A percentile compares a stretch with the other conserved stretches of the same genome.
phyloP scores from a whole-genome alignment of 352 stramenopile genomes.

The Globisporangium orthogonon region DNA sequence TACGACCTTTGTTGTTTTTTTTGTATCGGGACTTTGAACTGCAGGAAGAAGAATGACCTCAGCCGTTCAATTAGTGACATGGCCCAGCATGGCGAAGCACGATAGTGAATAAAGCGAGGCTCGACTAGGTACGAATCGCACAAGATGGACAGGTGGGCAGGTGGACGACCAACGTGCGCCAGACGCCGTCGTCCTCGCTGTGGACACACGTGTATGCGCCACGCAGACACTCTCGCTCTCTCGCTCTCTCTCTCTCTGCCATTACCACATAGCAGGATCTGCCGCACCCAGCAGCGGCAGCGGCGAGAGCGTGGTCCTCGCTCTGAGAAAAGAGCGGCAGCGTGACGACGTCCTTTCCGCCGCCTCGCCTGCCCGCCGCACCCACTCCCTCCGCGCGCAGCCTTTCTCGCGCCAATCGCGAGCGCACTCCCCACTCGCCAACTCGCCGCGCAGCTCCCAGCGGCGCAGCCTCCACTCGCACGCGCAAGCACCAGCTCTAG shows the following conservation, averaged over 20 bases:
- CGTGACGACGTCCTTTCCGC: neutral
- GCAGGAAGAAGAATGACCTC: neutral
- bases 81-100: too few relatives aligned
- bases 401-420: neutral
- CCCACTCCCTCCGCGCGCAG: constrained; percentile 40
- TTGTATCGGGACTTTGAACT: neutral
- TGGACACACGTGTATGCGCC: too few relatives aligned
- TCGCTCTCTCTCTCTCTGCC: constrained; percentile 67
- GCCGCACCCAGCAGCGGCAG: neutral
- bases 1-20: neutral
- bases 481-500: neutral
- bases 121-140: neutral
- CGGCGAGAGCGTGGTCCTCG: neutral
- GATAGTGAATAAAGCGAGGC: too few relatives aligned
- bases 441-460: neutral
- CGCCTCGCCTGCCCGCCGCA: constrained; percentile 4
- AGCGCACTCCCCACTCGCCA: constrained; percentile 1
- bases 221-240: neutral
- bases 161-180: neutral
- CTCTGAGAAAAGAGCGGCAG: too few relatives aligned
- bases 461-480: neutral
- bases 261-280: constrained; percentile 24
- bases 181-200: too few relatives aligned
- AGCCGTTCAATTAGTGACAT: neutral
- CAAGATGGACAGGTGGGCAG: neutral